Percentiles rank a stretch among this genome's conserved stretches.
Conservation (phyloP, 1,139 yeast species). For the Citeromyces hawaiiensis region DNA sequence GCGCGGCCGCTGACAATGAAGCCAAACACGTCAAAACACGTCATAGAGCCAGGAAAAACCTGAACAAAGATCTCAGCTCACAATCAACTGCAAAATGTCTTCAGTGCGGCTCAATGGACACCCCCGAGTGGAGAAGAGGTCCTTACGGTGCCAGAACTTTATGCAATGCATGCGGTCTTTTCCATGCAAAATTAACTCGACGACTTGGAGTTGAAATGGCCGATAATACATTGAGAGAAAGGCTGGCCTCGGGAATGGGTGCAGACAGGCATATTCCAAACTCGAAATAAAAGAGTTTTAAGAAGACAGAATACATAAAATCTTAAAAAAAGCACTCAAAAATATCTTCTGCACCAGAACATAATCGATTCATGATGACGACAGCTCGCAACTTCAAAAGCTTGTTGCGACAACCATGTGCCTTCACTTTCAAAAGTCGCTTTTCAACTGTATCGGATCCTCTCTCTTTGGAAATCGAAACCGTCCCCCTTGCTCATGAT, state of each 20-base stretch:
- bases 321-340: too few species aligned
- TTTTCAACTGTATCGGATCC: background rate
- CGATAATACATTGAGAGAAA: constrained; percentile 17
- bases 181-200: constrained; percentile 62
- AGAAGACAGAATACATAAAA: background rate
- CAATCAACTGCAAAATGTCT: constrained; percentile 22
- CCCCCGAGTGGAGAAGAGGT: constrained; percentile 91
- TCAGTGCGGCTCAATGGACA: constrained; percentile 68
- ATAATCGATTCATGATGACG: background rate
- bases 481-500: constrained; percentile 6
- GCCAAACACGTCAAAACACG: background rate
- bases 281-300: too few species aligned
- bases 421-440: background rate
- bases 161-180: constrained; percentile 85
- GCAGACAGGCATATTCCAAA: background rate
- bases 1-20: background rate
- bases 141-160: constrained; percentile 77
- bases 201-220: constrained; percentile 56
- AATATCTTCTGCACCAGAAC: background rate
- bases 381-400: background rate
- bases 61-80: background rate
- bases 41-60: background rate
- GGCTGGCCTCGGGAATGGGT: background rate
- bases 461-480: constrained; percentile 1
- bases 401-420: background rate